Evolutionary conservation across 2,329 filamentous ascomycete species (phyloP), one percentile per base, ranked within the genome.

Genomic region (Nothophaeocryptopus gaeumannii): DNA sequence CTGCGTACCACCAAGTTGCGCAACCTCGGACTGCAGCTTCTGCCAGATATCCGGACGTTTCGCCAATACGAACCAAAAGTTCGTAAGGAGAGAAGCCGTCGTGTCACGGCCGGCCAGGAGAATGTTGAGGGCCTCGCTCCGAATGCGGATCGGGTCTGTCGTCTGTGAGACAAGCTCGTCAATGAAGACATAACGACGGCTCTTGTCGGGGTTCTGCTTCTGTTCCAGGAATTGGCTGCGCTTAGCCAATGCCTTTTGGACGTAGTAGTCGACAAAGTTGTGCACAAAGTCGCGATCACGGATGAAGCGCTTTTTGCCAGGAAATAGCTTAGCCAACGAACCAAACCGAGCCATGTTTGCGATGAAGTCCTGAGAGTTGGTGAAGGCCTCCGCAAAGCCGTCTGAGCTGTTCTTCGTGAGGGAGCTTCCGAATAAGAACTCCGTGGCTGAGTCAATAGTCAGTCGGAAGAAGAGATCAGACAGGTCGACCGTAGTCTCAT

Each of bases 381-480:
- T 65, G 58, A 70, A 70, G 11, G 67, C 58, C 5, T 57, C 58
- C 8, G 66, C 64, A 37, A 72, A 71, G 11, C 58, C 59, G n/a
- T 59, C 57, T 8, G 49, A 49, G 43, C 53, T 61, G 26, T 34
- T 39, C 11, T 55, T 60, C 9, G 51, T 59, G 8, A 67, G 58
- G 2, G 64, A 64, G 11, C 63, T 72, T 5, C 85, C 84, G 39
- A 88, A 83, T 4, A 88, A 69, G 56, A 88, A 85, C 39, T 84
- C 81, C 0, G 83, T 87, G 0, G 83, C 81, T 0, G 81, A 79
- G 53, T 88, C 84, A 13, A 88, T 73, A 0, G 83, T 85, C 61
- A 86, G 74, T 45, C 78, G 75, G 61, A 86, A 86, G 61, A 86
- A 84, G 8, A 85, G 67, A 9, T 78, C 75, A 58, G 82, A 79